phyloP scores from a whole-genome alignment of 2,329 filamentous ascomycete species.

The Arthrobotrys pseudoclavata region DNA sequence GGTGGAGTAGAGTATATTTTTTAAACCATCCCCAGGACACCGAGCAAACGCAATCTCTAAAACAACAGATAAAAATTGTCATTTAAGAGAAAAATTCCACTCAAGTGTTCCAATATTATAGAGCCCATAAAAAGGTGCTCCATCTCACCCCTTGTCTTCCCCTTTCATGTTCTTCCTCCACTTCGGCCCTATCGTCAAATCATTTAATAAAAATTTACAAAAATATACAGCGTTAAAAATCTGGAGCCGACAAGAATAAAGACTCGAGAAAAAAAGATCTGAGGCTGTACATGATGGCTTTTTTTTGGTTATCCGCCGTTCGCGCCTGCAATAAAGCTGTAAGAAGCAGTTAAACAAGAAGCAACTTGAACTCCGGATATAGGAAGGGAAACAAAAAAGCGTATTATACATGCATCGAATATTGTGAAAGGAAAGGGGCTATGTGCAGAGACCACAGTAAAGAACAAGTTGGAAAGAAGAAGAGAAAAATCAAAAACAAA shows the following conservation, averaged over 20 bases:
- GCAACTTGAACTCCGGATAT: constrained; percentile 17
- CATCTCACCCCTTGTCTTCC: not conserved
- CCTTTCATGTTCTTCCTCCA: constrained; percentile 1
- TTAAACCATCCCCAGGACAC: constrained; percentile 13
- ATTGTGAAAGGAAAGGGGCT: constrained; percentile 2
- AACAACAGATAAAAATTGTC: constrained; percentile 14
- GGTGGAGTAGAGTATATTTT: constrained; percentile 55
- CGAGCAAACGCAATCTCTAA: not conserved
- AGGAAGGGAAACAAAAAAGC: constrained; percentile 9
- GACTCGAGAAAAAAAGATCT: constrained; percentile 6
- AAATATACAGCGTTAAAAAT: constrained; percentile 9
- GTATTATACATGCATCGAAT: constrained; percentile 36
- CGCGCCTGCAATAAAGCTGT: constrained; percentile 25
- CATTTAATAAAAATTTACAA: constrained; percentile 15
- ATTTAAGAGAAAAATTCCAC: not conserved
- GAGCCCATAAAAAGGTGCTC: not conserved
- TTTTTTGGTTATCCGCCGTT: constrained; percentile 14
- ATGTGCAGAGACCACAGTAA: constrained; percentile 1
- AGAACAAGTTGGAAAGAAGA: not conserved
- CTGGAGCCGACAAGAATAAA: constrained; percentile 7
- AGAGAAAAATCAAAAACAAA: not conserved
- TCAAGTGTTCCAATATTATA: not conserved
- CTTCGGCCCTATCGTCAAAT: not conserved
- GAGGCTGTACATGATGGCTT: constrained; percentile 43
- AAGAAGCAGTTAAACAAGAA: constrained; percentile 3